Evolutionary conservation across 2,329 filamentous ascomycete species (phyloP), one percentile per base, ranked within the genome.

Genomic region (Fusarium pseudograminearum): DNA sequence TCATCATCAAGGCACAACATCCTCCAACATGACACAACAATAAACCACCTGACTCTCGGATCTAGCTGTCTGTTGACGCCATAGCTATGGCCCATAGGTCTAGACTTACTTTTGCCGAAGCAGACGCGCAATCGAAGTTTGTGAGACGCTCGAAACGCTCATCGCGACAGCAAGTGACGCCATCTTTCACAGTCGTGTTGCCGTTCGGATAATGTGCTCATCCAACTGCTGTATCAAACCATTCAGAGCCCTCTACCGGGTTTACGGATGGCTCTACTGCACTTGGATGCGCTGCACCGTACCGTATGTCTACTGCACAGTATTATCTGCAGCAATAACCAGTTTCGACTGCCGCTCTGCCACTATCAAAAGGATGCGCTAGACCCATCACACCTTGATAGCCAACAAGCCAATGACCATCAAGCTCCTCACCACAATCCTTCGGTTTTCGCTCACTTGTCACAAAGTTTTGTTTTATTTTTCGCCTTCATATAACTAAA

Each of bases 111-210:
- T 67, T 45, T 18, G 28, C 41, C 38, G n/a, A 56, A 56, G 45
- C 46, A 70, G 54, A 60, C 63, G 40, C 63, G 67, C 62, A 68
- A 61, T 65, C 54, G 48, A 33, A 44, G 24, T 61, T 61, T 58
- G 68, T 71, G 59, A 69, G 61, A 69, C 65, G 55, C 68, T 68
- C 51, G 65, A 74, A 70, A 64, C 67, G 62, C 60, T 57, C 47
- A 36, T 53, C 51, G 61, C 59, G 34, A 50, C 59, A 65, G 61
- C 22, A 53, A 70, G 72, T 74, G 72, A 74, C 71, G 72, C 70
- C 70, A 74, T 74, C 30, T 57, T 61, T 69, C 56, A 69, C 64
- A 70, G 69, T 55, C 61, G 22, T 48, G 52, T 51, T 46, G 54
- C 61, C 58, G 59, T 40, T 5, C 22, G 36, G 48, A 51, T 30